phyloP scores from a whole-genome alignment of 1,284 basidiomycete genomes.

The Gymnopus androsaceus region DNA sequence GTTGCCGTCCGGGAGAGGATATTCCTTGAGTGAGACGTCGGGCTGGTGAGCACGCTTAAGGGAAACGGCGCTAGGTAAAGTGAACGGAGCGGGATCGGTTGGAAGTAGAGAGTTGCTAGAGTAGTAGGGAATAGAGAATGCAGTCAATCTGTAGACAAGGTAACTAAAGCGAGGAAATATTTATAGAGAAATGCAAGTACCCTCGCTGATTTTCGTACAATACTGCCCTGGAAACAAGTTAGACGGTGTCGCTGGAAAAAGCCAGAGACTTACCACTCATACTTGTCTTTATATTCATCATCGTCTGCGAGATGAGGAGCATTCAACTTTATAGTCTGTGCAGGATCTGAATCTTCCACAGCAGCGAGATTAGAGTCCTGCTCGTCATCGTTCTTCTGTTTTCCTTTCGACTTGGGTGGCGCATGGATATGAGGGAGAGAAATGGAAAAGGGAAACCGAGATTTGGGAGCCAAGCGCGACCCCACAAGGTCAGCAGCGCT shows the following conservation, averaged over 20 bases:
- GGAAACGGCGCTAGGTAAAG: constrained; percentile 49
- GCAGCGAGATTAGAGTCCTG: background rate
- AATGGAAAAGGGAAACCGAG: constrained; percentile 31
- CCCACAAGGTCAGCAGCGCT: constrained; percentile 45
- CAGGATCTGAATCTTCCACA: background rate
- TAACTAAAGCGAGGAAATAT: constrained; percentile 15
- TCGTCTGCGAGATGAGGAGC: constrained; percentile 3
- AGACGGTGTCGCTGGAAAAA: constrained; percentile 36
- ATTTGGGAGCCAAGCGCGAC: constrained; percentile 39
- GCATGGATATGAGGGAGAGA: constrained; percentile 31
- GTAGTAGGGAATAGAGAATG: constrained; percentile 76
- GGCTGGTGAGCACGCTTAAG: constrained; percentile 46
- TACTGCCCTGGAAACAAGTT: background rate
- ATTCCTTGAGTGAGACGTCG: constrained; percentile 58
- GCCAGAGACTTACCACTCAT: constrained; percentile 59
- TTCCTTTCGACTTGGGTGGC: background rate
- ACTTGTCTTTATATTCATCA: constrained; percentile 44
- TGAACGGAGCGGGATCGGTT: constrained; percentile 75
- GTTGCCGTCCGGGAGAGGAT: constrained; percentile 77
- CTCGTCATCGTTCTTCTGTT: background rate
- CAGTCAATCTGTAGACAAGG: constrained; percentile 49
- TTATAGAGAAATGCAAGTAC: constrained; percentile 34
- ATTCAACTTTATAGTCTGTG: background rate
- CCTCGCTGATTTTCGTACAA: constrained; percentile 78
- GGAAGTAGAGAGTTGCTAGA: constrained; percentile 71